Evolutionary conservation across 768 basidiomycete genomes (phyloP).

Genomic region (Suillus subaureus): DNA sequence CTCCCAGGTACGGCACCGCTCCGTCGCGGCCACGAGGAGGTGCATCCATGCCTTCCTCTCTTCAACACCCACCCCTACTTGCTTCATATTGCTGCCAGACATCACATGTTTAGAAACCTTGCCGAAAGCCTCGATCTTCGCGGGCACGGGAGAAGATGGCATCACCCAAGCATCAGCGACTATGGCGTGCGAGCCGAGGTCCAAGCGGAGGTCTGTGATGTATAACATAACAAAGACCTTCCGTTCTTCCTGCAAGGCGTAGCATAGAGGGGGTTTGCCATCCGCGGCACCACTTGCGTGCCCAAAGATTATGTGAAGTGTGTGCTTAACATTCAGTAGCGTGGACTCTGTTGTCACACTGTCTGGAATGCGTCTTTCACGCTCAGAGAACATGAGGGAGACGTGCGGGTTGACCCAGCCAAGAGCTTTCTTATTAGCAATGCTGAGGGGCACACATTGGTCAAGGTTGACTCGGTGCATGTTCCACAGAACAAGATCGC

Average conservation of each 20-base stretch:
- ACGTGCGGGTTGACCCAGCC: constrained; percentile 38
- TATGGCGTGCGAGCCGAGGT: background rate
- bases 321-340: constrained; percentile 35
- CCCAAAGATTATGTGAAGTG: constrained; percentile 31
- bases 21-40: constrained; percentile 50
- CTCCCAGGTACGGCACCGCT: constrained; percentile 56
- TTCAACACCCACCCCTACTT: background rate
- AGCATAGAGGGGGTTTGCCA: constrained; percentile 17
- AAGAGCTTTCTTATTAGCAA: constrained; percentile 13
- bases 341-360: constrained; percentile 9
- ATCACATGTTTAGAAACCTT: background rate
- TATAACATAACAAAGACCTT: background rate
- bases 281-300: constrained; percentile 25
- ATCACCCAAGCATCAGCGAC: background rate
- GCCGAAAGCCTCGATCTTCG: background rate
- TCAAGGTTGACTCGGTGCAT: constrained; percentile 44
- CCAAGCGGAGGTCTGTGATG: background rate
- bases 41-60: constrained; percentile 44
- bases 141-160: background rate
- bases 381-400: constrained; percentile 32
- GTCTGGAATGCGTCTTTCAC: constrained; percentile 30
- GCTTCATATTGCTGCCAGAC: constrained; percentile 21
- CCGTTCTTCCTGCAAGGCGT: background rate
- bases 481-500: constrained; percentile 31
- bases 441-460: constrained; percentile 35